These are phyloP conservation scores for Verticillium longisporum DNA, from an alignment of 2,329 filamentous ascomycete species.

Conservation along the genomic window DNA sequence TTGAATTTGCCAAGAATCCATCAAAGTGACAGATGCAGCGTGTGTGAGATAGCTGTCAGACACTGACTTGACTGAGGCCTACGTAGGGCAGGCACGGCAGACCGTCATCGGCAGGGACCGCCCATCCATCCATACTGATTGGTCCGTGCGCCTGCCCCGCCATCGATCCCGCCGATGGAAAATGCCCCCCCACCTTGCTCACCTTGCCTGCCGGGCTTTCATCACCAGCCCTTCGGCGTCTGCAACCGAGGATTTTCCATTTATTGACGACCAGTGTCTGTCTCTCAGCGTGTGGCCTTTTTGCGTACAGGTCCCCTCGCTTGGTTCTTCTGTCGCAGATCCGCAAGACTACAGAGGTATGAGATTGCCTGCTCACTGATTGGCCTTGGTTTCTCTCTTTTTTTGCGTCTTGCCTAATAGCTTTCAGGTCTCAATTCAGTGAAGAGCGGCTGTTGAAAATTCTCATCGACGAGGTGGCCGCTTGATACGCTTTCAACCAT, in stretches of 20 bases:
- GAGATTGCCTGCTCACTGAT: not conserved
- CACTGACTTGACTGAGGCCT: too few species aligned
- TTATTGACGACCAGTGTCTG: not conserved
- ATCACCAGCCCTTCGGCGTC: not conserved
- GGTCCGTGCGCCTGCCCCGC: not conserved
- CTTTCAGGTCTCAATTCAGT: not conserved
- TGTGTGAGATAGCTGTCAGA: too few species aligned
- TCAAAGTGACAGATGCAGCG: too few species aligned
- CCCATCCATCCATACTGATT: not conserved
- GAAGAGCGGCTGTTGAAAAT: not conserved
- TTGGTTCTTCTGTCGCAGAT: not conserved
- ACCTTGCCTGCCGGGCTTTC: not conserved
- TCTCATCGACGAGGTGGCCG: not conserved
- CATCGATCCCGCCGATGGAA: not conserved
- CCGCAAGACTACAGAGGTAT: not conserved
- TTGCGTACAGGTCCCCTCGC: not conserved
- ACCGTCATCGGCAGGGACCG: not conserved
- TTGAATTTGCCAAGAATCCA: not conserved
- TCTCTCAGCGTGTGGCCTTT: not conserved
- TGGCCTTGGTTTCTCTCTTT: not conserved
- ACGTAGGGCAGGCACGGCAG: not conserved
- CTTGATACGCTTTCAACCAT: not conserved
- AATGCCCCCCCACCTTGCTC: not conserved
- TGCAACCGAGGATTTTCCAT: not conserved
- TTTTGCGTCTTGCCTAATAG: not conserved